phyloP scores from a whole-genome alignment of 1,139 yeast genomes.

The Kurtzmaniella quercitrusa region DNA sequence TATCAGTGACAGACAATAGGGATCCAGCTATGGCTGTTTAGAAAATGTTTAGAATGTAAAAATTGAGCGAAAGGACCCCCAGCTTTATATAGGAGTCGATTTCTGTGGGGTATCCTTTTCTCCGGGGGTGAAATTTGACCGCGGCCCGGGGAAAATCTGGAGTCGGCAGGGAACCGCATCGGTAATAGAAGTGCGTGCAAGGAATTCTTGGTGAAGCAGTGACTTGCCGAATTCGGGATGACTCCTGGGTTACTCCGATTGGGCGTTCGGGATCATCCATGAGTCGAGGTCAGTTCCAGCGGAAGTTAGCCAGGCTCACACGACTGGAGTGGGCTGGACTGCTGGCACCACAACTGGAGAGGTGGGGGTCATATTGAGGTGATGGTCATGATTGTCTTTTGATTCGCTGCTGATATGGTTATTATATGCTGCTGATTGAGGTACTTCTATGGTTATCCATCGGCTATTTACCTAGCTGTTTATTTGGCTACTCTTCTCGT shows the following conservation, averaged over 20 bases:
- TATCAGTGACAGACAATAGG: not conserved
- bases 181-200: no score
- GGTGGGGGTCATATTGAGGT: no score
- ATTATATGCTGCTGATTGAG: no score
- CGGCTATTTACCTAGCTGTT: no score
- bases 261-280: not conserved
- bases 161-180: not conserved
- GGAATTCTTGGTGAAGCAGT: conserved; percentile 1
- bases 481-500: no score
- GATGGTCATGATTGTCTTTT: no score
- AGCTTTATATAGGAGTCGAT: conserved; percentile 5
- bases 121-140: conserved; percentile 10
- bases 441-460: no score
- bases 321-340: no score
- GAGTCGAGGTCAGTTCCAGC: not conserved
- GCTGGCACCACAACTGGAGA: no score
- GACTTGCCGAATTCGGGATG: conserved; percentile 4
- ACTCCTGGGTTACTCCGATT: conserved; percentile 4
- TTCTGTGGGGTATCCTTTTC: conserved; percentile 12
- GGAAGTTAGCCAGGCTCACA: no score
- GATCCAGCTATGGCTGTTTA: conserved; percentile 1
- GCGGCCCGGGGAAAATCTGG: conserved; percentile 8
- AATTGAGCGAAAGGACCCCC: not conserved
- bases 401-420: no score
- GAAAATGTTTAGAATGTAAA: not conserved